Evolutionary conservation across 106 monocot genomes (phyloP), one percentile per base, ranked within the genome.

Genomic region (Hemerocallis citrina): DNA sequence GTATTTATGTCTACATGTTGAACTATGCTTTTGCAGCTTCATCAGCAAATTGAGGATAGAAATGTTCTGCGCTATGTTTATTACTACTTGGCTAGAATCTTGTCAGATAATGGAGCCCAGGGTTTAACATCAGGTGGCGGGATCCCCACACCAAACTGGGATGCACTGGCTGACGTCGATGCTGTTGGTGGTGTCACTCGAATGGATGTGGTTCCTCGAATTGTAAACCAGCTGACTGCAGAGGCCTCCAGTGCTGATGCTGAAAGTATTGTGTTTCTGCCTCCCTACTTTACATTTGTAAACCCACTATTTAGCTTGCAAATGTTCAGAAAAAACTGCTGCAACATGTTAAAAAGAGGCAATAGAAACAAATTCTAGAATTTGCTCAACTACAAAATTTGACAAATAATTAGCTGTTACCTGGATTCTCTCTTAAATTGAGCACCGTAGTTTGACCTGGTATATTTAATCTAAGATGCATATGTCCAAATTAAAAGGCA

Each of bases 131-230:
- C 86, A 62, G 78, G 79, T 61, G 95, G 95, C 68, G 96, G 96
- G 58, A 96, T 96, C 32, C 96, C 96, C 4, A 96, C 96, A 57
- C 96, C 96, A 50, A 96, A 96, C 68, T 96, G 96, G 96, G 96
- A 96, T 84, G 91, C 84, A 66, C 96, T 96, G 72, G 96, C 96
- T 41, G 87, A 96, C 66, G 88, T 96, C 62, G 96, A 96, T 87
- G 84, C 91, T 72, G 84, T 77, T 63, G 96, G 96, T 49, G 96
- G 96, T 37, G 87, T 96, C 47, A 96, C 96, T 30, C 76, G 91
- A 75, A 91, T 91, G 50, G 96, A 96, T 82, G 96, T 96, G 67
- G 71, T 91, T 59, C 96, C 96, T 40, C 75, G 87, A 65, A 88
- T 96, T 55, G 84, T 91, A 39, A 72, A 64, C 15, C 86, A 91